Evolutionary conservation across 768 basidiomycete genomes (phyloP).

Genomic region (Hericium rajendrae): DNA sequence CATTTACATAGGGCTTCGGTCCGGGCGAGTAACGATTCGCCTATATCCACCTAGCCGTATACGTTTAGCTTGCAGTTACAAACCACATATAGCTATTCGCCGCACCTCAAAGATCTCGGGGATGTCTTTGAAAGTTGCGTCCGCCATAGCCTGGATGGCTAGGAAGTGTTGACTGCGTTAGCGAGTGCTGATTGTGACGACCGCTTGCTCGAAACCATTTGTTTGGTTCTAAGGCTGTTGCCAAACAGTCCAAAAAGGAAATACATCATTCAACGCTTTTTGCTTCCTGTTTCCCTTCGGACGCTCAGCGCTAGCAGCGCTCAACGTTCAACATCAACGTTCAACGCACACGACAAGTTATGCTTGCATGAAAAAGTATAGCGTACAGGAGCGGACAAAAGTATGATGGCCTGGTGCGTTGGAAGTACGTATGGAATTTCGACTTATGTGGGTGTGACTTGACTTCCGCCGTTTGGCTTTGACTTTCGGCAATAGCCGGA

Average conservation of each 20-base stretch:
- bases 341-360: too few relatives aligned
- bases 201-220: neutral
- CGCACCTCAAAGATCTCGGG: conserved; percentile 92
- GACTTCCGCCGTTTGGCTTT: too few relatives aligned
- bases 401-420: too few relatives aligned
- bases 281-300: too few relatives aligned
- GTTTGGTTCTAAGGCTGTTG: conserved; percentile 1
- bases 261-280: too few relatives aligned
- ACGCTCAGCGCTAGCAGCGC: too few relatives aligned
- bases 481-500: too few relatives aligned
- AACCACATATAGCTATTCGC: neutral
- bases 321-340: too few relatives aligned
- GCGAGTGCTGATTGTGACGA: neutral
- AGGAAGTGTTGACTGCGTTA: neutral
- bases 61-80: conserved; percentile 6
- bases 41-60: conserved; percentile 63
- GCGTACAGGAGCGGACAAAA: too few relatives aligned
- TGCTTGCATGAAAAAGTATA: too few relatives aligned
- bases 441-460: too few relatives aligned
- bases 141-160: conserved; percentile 24
- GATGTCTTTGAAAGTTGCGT: conserved; percentile 82
- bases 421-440: too few relatives aligned
- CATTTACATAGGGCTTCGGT: conserved; percentile 85
- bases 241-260: neutral
- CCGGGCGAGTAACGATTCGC: conserved; percentile 79